Evolutionary conservation across 768 basidiomycete genomes (phyloP), one percentile per base, ranked within the genome.

Genomic region (Mycena kentingensis): DNA sequence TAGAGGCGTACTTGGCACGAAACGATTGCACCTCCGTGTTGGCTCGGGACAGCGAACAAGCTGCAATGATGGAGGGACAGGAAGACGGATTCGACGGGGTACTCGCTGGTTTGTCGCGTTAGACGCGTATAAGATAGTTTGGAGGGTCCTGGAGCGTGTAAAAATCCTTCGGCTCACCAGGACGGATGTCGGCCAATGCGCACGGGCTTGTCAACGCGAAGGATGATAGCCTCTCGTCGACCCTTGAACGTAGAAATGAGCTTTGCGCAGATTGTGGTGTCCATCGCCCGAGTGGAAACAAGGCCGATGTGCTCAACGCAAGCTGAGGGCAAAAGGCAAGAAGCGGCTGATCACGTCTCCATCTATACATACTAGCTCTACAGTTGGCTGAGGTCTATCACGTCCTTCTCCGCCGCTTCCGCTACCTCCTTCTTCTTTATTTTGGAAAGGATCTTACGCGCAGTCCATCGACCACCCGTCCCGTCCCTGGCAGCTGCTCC

Each of bases 1-100:
- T 34, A 1, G 11, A 19, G 63, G n/a, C n/a, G n/a, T n/a, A 89
- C 89, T 71, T 90, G 85, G 61, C 90, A 91, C 4, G 90, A 90
- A 46, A 92, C 77, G 58, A 90, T 84, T 28, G 88, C 72, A 2
- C 86, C 87, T 31, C 88, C 90, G 4, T 77, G 78, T 22, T 84
- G 82, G 13, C 88, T 85, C 36, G 75, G 78, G 43, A 92, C 83
- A 8, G 88, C 92, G 50, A 36, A 55, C 19, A 58, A 36, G 11
- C 34, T 39, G 31, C 51, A 59, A 24, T 48, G 54, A 21, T 39
- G 27, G 25, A 31, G 19, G 7, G 35, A 59, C 22, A 46, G 31
- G 28, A 21, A 49, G 34, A 13, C 25, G 21, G 34, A 47, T 43
- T 48, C 35, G 34, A 52, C 21, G 45, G n/a, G n/a, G 21, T 38